phyloP scores from a whole-genome alignment of 2,329 filamentous ascomycete genomes.

The Pyrenochaeta sp. region DNA sequence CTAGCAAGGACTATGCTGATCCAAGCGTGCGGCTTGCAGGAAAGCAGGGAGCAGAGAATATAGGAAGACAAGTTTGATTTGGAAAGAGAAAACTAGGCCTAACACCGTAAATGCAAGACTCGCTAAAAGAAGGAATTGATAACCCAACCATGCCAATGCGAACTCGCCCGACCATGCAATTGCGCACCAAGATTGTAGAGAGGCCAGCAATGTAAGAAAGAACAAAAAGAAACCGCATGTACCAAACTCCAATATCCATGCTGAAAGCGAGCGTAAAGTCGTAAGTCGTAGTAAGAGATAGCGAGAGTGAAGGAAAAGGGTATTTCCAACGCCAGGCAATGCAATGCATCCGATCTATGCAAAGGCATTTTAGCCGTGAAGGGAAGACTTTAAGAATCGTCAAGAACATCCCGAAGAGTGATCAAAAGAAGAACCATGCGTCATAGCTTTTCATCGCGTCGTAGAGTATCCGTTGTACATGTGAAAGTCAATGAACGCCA shows the following conservation, averaged over 20 bases:
- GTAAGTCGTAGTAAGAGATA: not conserved
- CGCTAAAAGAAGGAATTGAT: conserved; percentile 6
- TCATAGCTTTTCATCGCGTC: not conserved
- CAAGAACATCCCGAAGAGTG: not conserved
- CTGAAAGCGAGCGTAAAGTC: conserved; percentile 1
- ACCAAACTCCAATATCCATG: conserved; percentile 1
- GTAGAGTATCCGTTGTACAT: not conserved
- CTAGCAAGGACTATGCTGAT: conserved; percentile 11
- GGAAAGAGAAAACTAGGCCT: not conserved
- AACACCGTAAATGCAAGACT: conserved; percentile 18
- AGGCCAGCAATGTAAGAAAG: conserved; percentile 1
- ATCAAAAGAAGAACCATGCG: not conserved
- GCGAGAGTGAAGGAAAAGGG: conserved; percentile 12
- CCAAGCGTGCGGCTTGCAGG: conserved; percentile 1
- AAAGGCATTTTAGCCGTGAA: not conserved
- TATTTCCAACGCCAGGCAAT: conserved; percentile 18
- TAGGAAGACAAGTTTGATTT: conserved; percentile 1
- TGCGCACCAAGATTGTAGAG: conserved; percentile 3
- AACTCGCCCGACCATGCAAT: conserved; percentile 4
- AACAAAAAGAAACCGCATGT: not conserved
- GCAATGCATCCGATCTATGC: conserved; percentile 12
- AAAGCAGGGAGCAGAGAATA: conserved; percentile 1
- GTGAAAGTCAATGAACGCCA: conserved; percentile 1
- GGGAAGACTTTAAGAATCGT: not conserved
- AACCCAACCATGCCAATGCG: conserved; percentile 10